Base-by-base conservation (phyloP, 176 grass and related monocot species). In the Carex myosuroides region DNA sequence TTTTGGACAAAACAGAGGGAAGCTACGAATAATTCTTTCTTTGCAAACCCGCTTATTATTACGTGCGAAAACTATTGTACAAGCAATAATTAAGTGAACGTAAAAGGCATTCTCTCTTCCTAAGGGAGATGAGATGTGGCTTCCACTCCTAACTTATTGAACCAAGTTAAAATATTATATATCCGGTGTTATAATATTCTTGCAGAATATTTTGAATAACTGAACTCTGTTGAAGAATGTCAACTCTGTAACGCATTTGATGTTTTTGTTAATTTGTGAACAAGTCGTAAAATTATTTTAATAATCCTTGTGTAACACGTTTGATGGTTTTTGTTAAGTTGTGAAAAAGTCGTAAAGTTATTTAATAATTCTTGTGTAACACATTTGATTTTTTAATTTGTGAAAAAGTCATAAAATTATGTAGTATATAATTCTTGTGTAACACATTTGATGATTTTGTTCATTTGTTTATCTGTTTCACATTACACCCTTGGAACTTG, bases 21-120 rank as follows among this genome's bases (percentile, higher is more conserved):
- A 70, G 37, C 37, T 70, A 11, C 41, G 50, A 77, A 77, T 77
- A 54, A 54, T 77, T 77, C 50, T 56, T 77, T 56, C 73, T 77
- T 77, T 10, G 50, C 17, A 52, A 73, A 13, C 48, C 32, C 50
- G 21, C 24, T 30, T 16, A 44, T 76, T 12, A 72, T 46, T 55
- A 29, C 21, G 11, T 54, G 50, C 50, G 24, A 55, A 77, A 6
- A 30, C 37, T 39, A 0, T 39, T 6, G 37, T 39, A 39, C 37
- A 39, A 39, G 37, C 5, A 39, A 39, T 39, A 39, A 39, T 39
- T 39, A 39, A 39, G 37, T 5, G 37, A 39, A 44, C 42, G 6
- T 44, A 9, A 32, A 77, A 75, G 22, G 46, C 22, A 32, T 77
- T 77, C 56, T 56, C 22, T 50, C 50, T 77, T 77, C 9, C 50